Evolutionary conservation across 179 eudicot genomes (phyloP).

Genomic region (Gypsophila paniculata): DNA sequence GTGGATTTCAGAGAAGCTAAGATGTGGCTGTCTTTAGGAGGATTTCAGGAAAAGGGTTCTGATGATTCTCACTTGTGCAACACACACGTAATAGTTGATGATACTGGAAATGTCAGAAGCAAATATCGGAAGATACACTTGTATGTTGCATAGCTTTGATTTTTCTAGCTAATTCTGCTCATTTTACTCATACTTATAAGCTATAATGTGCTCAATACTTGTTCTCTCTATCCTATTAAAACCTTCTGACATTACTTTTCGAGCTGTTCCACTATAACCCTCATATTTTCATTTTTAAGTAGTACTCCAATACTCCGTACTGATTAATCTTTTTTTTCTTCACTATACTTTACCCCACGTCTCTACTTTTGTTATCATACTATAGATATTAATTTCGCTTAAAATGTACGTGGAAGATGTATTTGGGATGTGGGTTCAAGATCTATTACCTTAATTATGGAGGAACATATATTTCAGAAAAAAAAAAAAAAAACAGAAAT

Average conservation of each 20-base stretch:
- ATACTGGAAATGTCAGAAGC: conserved; percentile 60
- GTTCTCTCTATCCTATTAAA: too few species aligned
- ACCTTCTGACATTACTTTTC: too few species aligned
- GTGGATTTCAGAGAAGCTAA: conserved; percentile 58
- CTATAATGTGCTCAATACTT: not conserved
- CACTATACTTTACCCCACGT: too few species aligned
- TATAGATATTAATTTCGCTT: too few species aligned
- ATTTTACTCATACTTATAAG: not conserved
- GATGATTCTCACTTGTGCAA: conserved; percentile 79
- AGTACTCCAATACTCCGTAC: too few species aligned
- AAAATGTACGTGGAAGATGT: too few species aligned
- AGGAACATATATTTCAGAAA: too few species aligned
- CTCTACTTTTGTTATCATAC: too few species aligned
- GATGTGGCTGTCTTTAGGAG: conserved; percentile 94
- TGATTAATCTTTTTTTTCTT: too few species aligned
- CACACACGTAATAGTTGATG: conserved; percentile 83
- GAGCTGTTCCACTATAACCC: too few species aligned
- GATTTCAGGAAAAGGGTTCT: conserved; percentile 82
- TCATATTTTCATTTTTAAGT: too few species aligned
- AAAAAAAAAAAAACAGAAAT: not conserved
- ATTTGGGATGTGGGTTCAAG: not conserved
- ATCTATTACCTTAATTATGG: not conserved
- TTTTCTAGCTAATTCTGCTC: not conserved
- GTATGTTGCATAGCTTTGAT: conserved; percentile 41
- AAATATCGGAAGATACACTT: conserved; percentile 73